Evolutionary conservation across 2,329 filamentous ascomycete genomes (phyloP).

Genomic region (Sphaerostilbella broomeana): DNA sequence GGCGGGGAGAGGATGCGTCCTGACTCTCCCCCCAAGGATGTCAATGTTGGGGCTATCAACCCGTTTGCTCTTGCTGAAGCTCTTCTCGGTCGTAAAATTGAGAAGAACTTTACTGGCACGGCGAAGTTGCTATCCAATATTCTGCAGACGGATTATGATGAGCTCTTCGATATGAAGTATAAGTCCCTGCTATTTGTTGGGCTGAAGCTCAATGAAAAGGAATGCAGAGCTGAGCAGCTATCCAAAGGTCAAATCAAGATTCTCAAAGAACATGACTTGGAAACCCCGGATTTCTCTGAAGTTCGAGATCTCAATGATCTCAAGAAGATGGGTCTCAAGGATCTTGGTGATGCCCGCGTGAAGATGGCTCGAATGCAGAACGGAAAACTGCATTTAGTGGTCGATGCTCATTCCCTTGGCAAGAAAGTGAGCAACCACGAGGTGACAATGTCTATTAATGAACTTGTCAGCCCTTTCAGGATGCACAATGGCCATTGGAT

Average conservation of each 20-base stretch:
- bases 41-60: conserved; percentile 36
- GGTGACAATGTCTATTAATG: conserved; percentile 35
- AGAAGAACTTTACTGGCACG: conserved; percentile 29
- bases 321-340: conserved; percentile 33
- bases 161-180: conserved; percentile 41
- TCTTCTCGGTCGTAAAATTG: conserved; percentile 35
- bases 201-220: conserved; percentile 33
- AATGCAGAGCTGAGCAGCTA: conserved; percentile 31
- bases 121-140: conserved; percentile 34
- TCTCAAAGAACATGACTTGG: conserved; percentile 35
- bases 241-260: conserved; percentile 35
- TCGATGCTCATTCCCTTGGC: conserved; percentile 30
- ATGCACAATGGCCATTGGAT: conserved; percentile 27
- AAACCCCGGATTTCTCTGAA: conserved; percentile 37
- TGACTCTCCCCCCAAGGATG: conserved; percentile 32
- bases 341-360: conserved; percentile 29
- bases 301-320: conserved; percentile 34
- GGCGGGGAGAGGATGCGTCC: conserved; percentile 18
- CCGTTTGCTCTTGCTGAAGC: conserved; percentile 39
- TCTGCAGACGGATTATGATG: conserved; percentile 41
- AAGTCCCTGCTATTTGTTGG: conserved; percentile 37
- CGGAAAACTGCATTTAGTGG: conserved; percentile 37
- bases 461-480: conserved; percentile 34
- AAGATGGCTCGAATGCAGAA: conserved; percentile 38
- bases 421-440: conserved; percentile 33